Base-by-base conservation (phyloP, 169 alveolate genomes). In the Eimeria acervulina region DNA sequence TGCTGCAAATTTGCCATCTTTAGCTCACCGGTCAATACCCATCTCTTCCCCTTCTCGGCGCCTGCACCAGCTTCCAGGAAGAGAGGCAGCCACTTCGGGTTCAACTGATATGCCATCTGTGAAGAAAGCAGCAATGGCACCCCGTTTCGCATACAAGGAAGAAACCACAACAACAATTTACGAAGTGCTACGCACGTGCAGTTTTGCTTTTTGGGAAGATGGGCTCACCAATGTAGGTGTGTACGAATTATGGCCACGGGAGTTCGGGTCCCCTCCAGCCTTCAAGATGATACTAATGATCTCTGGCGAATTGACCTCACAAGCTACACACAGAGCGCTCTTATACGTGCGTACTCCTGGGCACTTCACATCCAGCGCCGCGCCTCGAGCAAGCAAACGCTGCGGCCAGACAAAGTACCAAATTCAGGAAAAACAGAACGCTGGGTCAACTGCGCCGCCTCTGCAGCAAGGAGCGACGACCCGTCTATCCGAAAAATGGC, bases 51-150 rank as follows among this genome's bases (percentile, higher is more conserved):
- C 83, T 74, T 47, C 78, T 97, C 84, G 42, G 93, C 95, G 40
- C 99, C 99, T 55, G 99, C 99, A 4, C 99, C 99, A 36, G 98
- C 98, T 55, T 97, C 97, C 31, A 98, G 74, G 93, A 98, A 98
- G 52, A 95, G 96, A n/a, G 97, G 97, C 63, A 98, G 97, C 99
- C 98, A 97, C 52, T 94, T 96, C 52, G 96, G 92, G 94, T 97
- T 97, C 81, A 97, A 88, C 95, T 97, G 98, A 93, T 98, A 98
- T 26, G 98, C 98, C 95, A 96, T 74, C 97, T 96, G 95, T 55
- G 78, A 55, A 76, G 4, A 38, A 66, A 26, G 23, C 31, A 26
- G 38, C 55, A 36, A n/a, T 21, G 12, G 23, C 63, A 26, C 89
- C 89, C 38, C 13, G 83, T 36, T 33, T 13, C 52, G n/a, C 31